These are phyloP conservation scores for Laburnicola sp. DNA, from an alignment of 2,329 filamentous ascomycete genomes.

Conservation along the genomic window DNA sequence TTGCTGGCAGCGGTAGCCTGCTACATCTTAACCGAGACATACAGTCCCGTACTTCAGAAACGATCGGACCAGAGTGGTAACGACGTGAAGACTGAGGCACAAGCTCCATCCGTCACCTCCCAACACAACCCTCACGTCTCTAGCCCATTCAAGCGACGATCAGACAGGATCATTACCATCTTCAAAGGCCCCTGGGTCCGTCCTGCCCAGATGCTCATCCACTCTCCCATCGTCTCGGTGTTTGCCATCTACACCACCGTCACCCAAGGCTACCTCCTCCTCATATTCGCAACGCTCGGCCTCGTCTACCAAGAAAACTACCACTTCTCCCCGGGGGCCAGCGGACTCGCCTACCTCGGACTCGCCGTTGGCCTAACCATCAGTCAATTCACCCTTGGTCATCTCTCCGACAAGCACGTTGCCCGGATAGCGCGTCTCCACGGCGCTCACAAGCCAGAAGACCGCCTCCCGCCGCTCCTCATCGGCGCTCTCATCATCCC, in stretches of 20 bases:
- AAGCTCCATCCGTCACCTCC: background rate
- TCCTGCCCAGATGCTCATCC: slow-evolving; percentile 10
- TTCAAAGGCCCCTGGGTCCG: slow-evolving; percentile 7
- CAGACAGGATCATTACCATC: background rate
- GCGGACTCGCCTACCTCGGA: slow-evolving; percentile 6
- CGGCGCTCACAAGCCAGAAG: slow-evolving; percentile 4
- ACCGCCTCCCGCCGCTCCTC: slow-evolving; percentile 6
- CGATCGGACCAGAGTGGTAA: background rate
- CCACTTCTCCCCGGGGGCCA: background rate
- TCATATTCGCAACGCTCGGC: background rate
- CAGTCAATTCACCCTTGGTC: slow-evolving; percentile 3
- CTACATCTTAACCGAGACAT: background rate
- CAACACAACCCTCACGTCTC: slow-evolving; percentile 1
- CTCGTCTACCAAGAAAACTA: slow-evolving; percentile 2
- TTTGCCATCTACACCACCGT: slow-evolving; percentile 6
- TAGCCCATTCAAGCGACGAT: slow-evolving; percentile 4
- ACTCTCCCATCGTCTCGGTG: slow-evolving; percentile 5
- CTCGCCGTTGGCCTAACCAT: background rate
- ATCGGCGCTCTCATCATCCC: slow-evolving; percentile 6
- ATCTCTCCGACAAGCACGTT: background rate
- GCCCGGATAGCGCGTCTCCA: background rate
- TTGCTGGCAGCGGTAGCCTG: background rate
- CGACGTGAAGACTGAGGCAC: background rate
- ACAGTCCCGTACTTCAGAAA: background rate
- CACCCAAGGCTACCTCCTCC: slow-evolving; percentile 3